These are phyloP conservation scores for Candida vaughaniae DNA, from an alignment of 805 yeast genomes.

Conservation along the genomic window DNA sequence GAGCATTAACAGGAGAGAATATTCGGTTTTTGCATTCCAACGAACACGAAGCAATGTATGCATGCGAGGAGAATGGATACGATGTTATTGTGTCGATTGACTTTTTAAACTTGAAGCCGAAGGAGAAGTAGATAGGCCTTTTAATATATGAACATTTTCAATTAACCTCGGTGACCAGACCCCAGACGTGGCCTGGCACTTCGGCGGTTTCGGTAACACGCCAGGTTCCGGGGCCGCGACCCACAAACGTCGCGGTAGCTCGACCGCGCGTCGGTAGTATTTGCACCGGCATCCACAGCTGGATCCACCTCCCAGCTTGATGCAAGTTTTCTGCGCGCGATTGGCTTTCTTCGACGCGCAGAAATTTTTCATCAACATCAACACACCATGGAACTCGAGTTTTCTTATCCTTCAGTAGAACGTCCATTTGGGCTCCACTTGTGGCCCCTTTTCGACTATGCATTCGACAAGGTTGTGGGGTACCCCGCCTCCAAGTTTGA, in stretches of 20 bases:
- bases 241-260: too few species aligned
- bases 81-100: constrained; percentile 92
- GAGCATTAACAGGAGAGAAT: constrained; percentile 91
- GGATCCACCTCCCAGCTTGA: too few species aligned
- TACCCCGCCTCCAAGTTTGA: constrained; percentile 65
- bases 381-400: constrained; percentile 23
- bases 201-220: too few species aligned
- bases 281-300: neutral
- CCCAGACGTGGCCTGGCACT: too few species aligned
- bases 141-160: neutral
- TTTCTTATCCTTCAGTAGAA: constrained; percentile 35
- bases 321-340: too few species aligned
- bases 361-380: too few species aligned
- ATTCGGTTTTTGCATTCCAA: constrained; percentile 85
- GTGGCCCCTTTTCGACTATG: constrained; percentile 65
- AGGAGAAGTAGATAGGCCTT: constrained; percentile 7
- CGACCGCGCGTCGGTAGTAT: neutral
- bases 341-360: too few species aligned
- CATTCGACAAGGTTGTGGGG: constrained; percentile 46
- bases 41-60: constrained; percentile 91
- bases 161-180: too few species aligned
- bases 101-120: constrained; percentile 68
- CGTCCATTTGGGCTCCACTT: constrained; percentile 58
- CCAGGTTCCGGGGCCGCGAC: too few species aligned
- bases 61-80: constrained; percentile 85